phyloP scores from a whole-genome alignment of 1,139 yeast species.

The Scheffersomyces illinoinensis region DNA sequence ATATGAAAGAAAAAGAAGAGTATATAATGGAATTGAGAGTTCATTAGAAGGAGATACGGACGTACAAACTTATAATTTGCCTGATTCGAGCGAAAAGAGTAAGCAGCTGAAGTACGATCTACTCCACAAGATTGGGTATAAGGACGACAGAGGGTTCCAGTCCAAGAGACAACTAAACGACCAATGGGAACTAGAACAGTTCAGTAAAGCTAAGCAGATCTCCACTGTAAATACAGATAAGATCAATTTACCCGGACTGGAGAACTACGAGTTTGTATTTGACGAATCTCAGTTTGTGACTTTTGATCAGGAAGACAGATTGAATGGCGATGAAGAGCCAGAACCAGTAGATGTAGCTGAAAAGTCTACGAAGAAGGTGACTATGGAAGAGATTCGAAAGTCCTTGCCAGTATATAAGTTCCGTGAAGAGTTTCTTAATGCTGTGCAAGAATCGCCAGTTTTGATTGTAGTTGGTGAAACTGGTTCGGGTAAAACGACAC shows the following conservation, averaged over 20 bases:
- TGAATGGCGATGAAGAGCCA: constrained; percentile 24
- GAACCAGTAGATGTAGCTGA: constrained; percentile 24
- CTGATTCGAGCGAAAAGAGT: constrained; percentile 16
- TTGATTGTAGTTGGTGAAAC: constrained; percentile 94
- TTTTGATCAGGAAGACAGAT: constrained; percentile 48
- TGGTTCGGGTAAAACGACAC: constrained; percentile 97
- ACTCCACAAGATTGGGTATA: constrained; percentile 34
- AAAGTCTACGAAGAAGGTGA: constrained; percentile 26
- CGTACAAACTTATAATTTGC: constrained; percentile 3
- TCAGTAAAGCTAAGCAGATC: constrained; percentile 44
- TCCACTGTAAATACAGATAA: constrained; percentile 39
- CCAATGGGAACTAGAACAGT: constrained; percentile 69
- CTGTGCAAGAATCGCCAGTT: constrained; percentile 67
- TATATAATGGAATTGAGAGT: constrained; percentile 32
- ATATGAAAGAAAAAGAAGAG: constrained; percentile 47
- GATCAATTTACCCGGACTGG: constrained; percentile 47
- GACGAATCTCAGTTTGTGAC: constrained; percentile 76
- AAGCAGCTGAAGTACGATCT: constrained; percentile 46
- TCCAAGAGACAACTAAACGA: constrained; percentile 33
- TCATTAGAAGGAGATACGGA: constrained; percentile 1
- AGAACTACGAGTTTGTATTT: constrained; percentile 76
- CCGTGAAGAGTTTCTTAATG: constrained; percentile 60
- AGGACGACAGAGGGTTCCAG: constrained; percentile 11
- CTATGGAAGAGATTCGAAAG: constrained; percentile 52
- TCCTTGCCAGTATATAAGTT: constrained; percentile 78